A percentile compares a stretch with the other conserved stretches of the same genome.
These are phyloP conservation scores for Fusarium succisae DNA, from an alignment of 2,329 filamentous ascomycete species.

Conservation along the genomic window DNA sequence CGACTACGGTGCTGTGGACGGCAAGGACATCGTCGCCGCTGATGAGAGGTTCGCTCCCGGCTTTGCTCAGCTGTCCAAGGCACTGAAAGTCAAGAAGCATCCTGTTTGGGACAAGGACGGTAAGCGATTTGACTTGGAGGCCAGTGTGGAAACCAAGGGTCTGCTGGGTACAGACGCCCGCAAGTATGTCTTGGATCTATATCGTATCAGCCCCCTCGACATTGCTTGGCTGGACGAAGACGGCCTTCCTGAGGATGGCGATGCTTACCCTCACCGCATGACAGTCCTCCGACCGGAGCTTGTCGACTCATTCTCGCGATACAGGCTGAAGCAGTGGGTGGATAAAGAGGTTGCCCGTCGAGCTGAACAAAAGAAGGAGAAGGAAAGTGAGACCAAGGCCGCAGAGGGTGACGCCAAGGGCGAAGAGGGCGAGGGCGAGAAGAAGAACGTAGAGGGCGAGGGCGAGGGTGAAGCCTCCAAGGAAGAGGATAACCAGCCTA, in stretches of 20 bases:
- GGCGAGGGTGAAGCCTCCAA: constrained; percentile 42
- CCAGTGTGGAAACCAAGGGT: constrained; percentile 97
- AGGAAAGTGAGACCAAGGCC: constrained; percentile 36
- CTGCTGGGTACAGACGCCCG: constrained; percentile 95
- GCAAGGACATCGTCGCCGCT: constrained; percentile 92
- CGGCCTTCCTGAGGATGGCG: constrained; percentile 53
- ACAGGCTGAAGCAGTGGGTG: constrained; percentile 90
- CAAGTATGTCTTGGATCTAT: constrained; percentile 97
- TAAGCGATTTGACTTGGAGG: constrained; percentile 89
- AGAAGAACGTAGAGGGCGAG: constrained; percentile 45
- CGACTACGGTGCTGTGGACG: constrained; percentile 97
- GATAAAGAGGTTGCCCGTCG: constrained; percentile 78
- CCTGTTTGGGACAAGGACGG: constrained; percentile 98
- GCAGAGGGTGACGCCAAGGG: constrained; percentile 42
- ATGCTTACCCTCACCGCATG: constrained; percentile 92
- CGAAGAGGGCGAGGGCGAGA: constrained; percentile 45
- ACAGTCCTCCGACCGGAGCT: constrained; percentile 91
- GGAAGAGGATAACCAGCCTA: constrained; percentile 68
- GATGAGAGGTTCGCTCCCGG: constrained; percentile 85
- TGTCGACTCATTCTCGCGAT: constrained; percentile 84
- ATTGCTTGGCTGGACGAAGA: constrained; percentile 88
- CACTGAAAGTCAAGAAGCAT: constrained; percentile 92
- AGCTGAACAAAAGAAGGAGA: constrained; percentile 47
- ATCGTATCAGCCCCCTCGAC: constrained; percentile 92
- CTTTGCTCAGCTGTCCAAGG: constrained; percentile 91